Conservation (phyloP, 2,329 filamentous ascomycete species). For the Trichocomaceae sp. region DNA sequence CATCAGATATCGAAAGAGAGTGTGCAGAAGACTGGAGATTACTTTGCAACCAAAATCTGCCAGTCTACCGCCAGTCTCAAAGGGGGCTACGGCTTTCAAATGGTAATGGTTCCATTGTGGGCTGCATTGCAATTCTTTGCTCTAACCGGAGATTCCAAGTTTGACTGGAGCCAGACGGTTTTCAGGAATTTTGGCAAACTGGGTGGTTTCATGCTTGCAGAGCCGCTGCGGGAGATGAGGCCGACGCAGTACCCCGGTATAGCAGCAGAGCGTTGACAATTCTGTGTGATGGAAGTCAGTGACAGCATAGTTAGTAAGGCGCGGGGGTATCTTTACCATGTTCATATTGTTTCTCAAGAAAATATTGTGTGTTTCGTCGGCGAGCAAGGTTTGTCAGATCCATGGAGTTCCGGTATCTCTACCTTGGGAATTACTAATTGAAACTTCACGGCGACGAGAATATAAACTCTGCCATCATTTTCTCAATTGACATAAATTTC, state of each 20-base stretch:
- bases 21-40: conserved; percentile 7
- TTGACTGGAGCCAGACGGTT: conserved; percentile 9
- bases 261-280: neutral
- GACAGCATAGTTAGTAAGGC: neutral
- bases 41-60: conserved; percentile 13
- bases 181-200: conserved; percentile 7
- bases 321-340: neutral
- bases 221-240: conserved; percentile 1
- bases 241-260: conserved; percentile 8
- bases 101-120: conserved; percentile 12
- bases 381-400: neutral
- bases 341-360: neutral
- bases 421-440: neutral
- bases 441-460: neutral
- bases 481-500: neutral
- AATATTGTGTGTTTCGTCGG: neutral
- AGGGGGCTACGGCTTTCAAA: conserved; percentile 12
- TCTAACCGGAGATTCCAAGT: neutral
- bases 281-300: neutral
- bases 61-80: conserved; percentile 8
- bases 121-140: conserved; percentile 8
- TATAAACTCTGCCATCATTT: neutral
- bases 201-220: conserved; percentile 8
- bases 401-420: neutral
- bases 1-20: neutral